Conservation (phyloP, 177 flowering plant genomes). For the Vitis hybrid region DNA sequence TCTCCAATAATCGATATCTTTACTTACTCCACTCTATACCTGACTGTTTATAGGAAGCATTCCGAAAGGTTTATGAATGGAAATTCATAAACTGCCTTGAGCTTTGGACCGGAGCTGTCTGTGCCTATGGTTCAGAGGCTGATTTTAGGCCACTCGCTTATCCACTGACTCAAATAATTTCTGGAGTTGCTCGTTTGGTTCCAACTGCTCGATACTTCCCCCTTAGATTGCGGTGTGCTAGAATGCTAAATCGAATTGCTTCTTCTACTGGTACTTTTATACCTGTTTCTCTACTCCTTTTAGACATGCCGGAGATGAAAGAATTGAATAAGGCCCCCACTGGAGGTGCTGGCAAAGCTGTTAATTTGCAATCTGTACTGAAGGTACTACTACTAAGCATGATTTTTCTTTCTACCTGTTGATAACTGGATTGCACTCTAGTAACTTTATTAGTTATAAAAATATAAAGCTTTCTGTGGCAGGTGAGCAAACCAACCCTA, state of each 20-base stretch:
- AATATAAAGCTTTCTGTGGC: constrained; percentile 8
- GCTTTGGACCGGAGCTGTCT: constrained; percentile 92
- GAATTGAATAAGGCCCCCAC: constrained; percentile 73
- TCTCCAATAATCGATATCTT: not conserved
- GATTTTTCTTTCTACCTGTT: not conserved
- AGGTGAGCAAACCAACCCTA: constrained; percentile 73
- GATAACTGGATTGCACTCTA: not conserved
- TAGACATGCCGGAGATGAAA: constrained; percentile 95
- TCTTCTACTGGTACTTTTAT: constrained; percentile 67
- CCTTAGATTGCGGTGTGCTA: constrained; percentile 79
- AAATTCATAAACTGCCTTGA: constrained; percentile 93
- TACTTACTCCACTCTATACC: not conserved
- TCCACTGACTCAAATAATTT: constrained; percentile 85
- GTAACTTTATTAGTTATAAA: not conserved
- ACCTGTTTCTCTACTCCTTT: constrained; percentile 80
- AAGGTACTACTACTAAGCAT: constrained; percentile 50
- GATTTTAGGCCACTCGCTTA: constrained; percentile 84
- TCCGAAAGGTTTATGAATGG: constrained; percentile 91
- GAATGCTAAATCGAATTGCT: constrained; percentile 92
- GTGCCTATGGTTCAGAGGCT: constrained; percentile 68
- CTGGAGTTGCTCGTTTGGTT: constrained; percentile 83
- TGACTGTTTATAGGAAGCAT: constrained; percentile 55
- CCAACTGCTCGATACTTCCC: constrained; percentile 93
- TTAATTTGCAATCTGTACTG: constrained; percentile 62
- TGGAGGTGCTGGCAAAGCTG: constrained; percentile 85